A percentile compares a stretch with the other conserved stretches of the same genome.
phyloP scores from a whole-genome alignment of 192 early-diverging fungal genomes.

The Cladochytrium replicatum region DNA sequence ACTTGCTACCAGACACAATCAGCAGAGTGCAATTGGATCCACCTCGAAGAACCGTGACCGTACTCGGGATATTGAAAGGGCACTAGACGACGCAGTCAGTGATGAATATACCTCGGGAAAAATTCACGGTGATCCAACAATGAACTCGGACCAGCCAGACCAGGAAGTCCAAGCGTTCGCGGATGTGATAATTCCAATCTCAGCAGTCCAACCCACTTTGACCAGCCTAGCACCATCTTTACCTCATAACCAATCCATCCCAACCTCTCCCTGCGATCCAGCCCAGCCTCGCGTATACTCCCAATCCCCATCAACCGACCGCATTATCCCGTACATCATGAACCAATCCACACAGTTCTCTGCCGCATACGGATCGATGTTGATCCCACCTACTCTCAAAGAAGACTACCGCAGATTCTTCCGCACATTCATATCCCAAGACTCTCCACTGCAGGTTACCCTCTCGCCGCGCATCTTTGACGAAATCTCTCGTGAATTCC shows the following conservation, averaged over 20 bases:
- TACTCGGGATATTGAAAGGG: too few species aligned
- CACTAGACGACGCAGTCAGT: too few species aligned
- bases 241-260: constrained; percentile 5
- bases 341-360: neutral
- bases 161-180: neutral
- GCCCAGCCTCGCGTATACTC: constrained; percentile 4
- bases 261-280: constrained; percentile 4
- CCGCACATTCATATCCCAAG: constrained; percentile 13
- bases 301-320: neutral
- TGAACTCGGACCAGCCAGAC: too few species aligned
- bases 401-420: constrained; percentile 12
- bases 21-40: too few species aligned
- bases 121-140: too few species aligned
- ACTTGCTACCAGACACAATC: too few species aligned
- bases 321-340: neutral
- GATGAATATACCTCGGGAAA: too few species aligned
- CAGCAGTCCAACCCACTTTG: neutral
- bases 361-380: neutral
- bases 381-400: constrained; percentile 10
- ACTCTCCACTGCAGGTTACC: constrained; percentile 8
- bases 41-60: too few species aligned
- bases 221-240: constrained; percentile 5
- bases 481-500: constrained; percentile 13
- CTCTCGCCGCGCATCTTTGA: constrained; percentile 13
- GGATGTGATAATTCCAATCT: neutral